These are phyloP conservation scores for Coemansia interrupta DNA, from an alignment of 192 early-diverging fungal genomes.

Conservation along the genomic window DNA sequence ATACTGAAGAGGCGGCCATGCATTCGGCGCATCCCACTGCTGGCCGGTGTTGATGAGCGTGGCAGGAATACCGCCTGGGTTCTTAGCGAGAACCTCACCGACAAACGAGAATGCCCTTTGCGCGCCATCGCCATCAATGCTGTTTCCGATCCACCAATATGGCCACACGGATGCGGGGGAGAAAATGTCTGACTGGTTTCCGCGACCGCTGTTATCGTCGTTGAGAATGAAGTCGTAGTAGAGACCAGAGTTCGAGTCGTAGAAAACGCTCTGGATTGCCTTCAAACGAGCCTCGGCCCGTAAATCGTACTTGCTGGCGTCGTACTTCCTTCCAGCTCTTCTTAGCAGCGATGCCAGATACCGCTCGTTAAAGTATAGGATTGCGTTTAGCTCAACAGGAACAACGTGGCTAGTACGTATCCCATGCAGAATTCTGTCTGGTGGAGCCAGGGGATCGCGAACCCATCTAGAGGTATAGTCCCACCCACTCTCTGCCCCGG, in stretches of 20 bases:
- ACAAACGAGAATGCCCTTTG: constrained; percentile 47
- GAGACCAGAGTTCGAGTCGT: constrained; percentile 40
- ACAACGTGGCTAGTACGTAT: constrained; percentile 59
- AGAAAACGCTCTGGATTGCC: constrained; percentile 57
- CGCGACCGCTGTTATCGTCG: constrained; percentile 8
- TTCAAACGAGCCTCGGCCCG: constrained; percentile 36
- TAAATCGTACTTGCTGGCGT: too few species aligned
- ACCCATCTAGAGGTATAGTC: constrained; percentile 70
- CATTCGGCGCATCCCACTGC: constrained; percentile 75
- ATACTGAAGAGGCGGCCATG: constrained; percentile 67
- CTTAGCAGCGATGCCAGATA: constrained; percentile 6
- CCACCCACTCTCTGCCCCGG: constrained; percentile 71
- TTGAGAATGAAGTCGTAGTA: constrained; percentile 62
- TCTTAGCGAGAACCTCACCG: constrained; percentile 26
- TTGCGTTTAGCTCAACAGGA: constrained; percentile 69
- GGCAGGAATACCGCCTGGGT: constrained; percentile 61
- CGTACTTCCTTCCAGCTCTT: too few species aligned
- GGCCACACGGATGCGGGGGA: constrained; percentile 60
- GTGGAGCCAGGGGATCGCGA: constrained; percentile 14
- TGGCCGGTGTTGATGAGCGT: constrained; percentile 57
- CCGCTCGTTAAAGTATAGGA: constrained; percentile 56
- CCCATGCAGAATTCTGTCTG: constrained; percentile 45
- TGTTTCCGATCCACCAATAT: constrained; percentile 57
- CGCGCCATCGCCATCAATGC: constrained; percentile 11
- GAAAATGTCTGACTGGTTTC: constrained; percentile 25